Percentiles rank a stretch among this genome's conserved stretches.
phyloP scores from a whole-genome alignment of 1,284 basidiomycete genomes.

The Ustilago esculenta region DNA sequence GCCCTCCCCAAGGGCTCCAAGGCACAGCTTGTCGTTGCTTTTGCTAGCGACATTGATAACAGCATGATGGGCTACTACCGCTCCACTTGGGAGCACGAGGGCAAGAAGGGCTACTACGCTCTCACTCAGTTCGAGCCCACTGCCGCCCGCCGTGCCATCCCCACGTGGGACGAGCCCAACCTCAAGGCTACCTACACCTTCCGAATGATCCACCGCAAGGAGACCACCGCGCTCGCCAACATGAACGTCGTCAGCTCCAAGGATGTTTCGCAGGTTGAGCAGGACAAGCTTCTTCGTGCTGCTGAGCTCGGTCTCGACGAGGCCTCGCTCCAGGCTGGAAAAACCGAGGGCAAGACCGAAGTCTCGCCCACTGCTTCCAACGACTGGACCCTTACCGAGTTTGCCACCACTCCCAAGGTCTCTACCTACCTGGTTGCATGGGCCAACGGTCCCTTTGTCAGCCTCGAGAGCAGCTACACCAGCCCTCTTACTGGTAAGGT shows the following conservation, averaged over 20 bases:
- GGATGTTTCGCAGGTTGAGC: conserved; percentile 47
- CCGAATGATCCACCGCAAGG: conserved; percentile 84
- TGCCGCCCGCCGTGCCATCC: conserved; percentile 74
- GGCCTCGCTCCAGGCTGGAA: conserved; percentile 71
- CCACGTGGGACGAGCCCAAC: conserved; percentile 88
- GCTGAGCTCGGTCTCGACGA: conserved; percentile 73
- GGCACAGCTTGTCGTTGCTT: conserved; percentile 56
- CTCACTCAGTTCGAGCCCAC: conserved; percentile 76
- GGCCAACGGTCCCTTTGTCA: conserved; percentile 83
- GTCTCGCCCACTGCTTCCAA: conserved; percentile 40
- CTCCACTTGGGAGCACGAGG: conserved; percentile 67
- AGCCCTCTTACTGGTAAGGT: conserved; percentile 84
- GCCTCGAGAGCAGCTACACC: conserved; percentile 79
- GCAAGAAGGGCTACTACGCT: conserved; percentile 68
- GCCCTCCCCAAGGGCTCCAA: conserved; percentile 56
- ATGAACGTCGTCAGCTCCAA: conserved; percentile 71
- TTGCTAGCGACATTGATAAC: conserved; percentile 57
- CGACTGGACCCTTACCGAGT: conserved; percentile 67
- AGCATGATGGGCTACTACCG: conserved; percentile 68
- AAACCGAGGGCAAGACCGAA: conserved; percentile 66
- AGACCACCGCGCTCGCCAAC: conserved; percentile 76
- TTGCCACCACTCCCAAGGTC: conserved; percentile 72
- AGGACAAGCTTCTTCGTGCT: conserved; percentile 69
- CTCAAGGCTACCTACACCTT: conserved; percentile 87
- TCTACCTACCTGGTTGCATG: conserved; percentile 91